Evolutionary conservation across 2,329 filamentous ascomycete species (phyloP), one percentile per base, ranked within the genome.

Genomic region (Penicillium palitans): DNA sequence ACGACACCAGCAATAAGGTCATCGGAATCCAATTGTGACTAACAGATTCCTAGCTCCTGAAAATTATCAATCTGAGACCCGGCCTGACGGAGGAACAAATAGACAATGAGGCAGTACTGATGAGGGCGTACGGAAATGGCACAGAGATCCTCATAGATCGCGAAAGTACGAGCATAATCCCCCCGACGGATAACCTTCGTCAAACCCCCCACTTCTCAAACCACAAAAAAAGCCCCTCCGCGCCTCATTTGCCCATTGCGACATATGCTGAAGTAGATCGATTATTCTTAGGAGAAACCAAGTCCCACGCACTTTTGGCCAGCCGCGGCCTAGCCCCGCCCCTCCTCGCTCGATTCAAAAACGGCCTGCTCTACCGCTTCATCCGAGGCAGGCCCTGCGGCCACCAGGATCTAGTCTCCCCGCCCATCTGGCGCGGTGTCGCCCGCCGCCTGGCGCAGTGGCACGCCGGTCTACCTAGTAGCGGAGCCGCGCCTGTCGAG

Each of bases 111-210:
- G 90, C 95, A 35, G 86, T 98, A 66, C 82, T 99, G 63, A 84
- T 99, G 70, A 87, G 95, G 67, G 95, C 95, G 61, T 99, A 97
- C 76, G 95, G 95, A 68, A 88, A 95, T 74, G 91, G 93, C 63
- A 98, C 95, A 66, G 92, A 96, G 72, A 84, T 98, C 55, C 84
- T 99, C 68, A 99, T 99, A 78, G 95, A 99, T 79, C 90, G 95
- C 66, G 90, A 96, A 79, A 88, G 93, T 83, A 87, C 85, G 82
- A 84, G 59, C 55, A 55, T 50, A 48, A 49, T 37, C 37, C 53
- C 52, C 52, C 52, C 45, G 25, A 55, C 35, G 37, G 52, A 55
- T 37, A 31, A 35, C 21, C 29, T 24, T 33, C 37, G 37, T 55
- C 52, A 31, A 48, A 19, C 3, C 17, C 41, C 52, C 45, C 51